phyloP scores from a whole-genome alignment of 495 filamentous ascomycete genomes.

The Jackrogersella multiformis region DNA sequence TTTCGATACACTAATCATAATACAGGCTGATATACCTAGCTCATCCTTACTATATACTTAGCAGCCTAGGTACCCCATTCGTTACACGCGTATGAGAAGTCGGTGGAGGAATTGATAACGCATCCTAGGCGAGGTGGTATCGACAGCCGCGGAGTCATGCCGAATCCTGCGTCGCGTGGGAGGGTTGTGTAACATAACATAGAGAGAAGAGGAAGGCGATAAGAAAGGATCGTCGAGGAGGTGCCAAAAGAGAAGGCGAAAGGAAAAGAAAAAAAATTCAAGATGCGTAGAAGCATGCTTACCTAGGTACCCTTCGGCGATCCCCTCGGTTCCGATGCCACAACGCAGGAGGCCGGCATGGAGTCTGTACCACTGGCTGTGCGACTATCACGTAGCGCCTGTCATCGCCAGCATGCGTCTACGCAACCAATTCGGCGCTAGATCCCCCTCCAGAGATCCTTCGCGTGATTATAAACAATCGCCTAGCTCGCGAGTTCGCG shows the following conservation, averaged over 20 bases:
- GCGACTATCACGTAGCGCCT: conserved; percentile 25
- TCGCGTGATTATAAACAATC: conserved; percentile 6
- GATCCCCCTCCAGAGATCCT: conserved; percentile 30
- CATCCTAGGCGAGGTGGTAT: neutral
- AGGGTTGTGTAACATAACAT: conserved; percentile 6
- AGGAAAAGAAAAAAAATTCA: neutral
- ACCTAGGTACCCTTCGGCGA: too few species aligned
- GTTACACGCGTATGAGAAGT: neutral
- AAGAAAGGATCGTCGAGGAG: neutral
- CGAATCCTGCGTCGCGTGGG: conserved; percentile 7
- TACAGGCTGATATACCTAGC: neutral
- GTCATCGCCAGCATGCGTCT: conserved; percentile 26
- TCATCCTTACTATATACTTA: too few species aligned
- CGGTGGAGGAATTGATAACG: neutral
- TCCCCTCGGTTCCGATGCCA: neutral
- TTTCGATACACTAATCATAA: conserved; percentile 5
- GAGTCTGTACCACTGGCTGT: conserved; percentile 9
- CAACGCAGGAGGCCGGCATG: neutral
- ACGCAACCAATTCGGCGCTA: conserved; percentile 25
- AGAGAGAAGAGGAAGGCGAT: neutral
- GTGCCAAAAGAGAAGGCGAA: neutral
- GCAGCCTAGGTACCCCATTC: too few species aligned
- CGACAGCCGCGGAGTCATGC: conserved; percentile 7
- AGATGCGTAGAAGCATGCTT: too few species aligned
- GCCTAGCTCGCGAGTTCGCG: conserved; percentile 25